Evolutionary conservation across 345 rosid species (phyloP).

Genomic region (Clarkia xantiana): DNA sequence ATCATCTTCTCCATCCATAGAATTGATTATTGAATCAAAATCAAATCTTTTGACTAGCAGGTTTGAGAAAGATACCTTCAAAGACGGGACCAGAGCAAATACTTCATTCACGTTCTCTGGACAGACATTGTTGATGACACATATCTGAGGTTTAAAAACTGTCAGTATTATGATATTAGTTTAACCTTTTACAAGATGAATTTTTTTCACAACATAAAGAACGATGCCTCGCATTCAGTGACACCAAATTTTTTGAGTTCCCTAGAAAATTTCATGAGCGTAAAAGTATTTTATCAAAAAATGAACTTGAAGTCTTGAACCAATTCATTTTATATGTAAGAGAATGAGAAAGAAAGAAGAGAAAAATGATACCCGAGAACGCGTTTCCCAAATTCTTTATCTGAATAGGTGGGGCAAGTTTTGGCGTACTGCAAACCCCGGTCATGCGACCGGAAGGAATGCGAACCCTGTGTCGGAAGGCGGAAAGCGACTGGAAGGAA

Average conservation of each 20-base stretch:
- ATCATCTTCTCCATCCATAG: no score
- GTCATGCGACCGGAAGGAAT: no score
- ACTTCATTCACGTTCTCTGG: constrained; percentile 72
- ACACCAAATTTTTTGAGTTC: constrained; percentile 40
- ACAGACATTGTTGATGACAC: constrained; percentile 51
- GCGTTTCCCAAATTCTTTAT: constrained; percentile 47
- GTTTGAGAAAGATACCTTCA: constrained; percentile 42
- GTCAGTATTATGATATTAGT: constrained; percentile 11
- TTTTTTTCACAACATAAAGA: constrained; percentile 10
- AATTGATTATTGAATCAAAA: no score
- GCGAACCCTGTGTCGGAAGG: no score
- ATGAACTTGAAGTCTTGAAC: no score
- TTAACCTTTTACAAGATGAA: constrained; percentile 6
- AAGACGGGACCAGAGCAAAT: constrained; percentile 60
- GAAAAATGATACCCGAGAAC: constrained; percentile 71
- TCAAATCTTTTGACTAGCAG: no score
- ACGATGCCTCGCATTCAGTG: constrained; percentile 60
- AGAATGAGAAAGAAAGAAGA: constrained; percentile 4
- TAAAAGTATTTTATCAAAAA: neutral
- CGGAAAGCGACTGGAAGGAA: no score
- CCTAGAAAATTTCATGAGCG: constrained; percentile 20
- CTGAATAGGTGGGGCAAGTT: constrained; percentile 27
- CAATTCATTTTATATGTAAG: neutral
- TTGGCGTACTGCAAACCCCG: constrained; percentile 48
- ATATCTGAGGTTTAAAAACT: constrained; percentile 38